Percentiles rank a stretch among this genome's conserved stretches.
phyloP scores from a whole-genome alignment of 2,329 filamentous ascomycete genomes.

The Bipolaris sorokiniana region DNA sequence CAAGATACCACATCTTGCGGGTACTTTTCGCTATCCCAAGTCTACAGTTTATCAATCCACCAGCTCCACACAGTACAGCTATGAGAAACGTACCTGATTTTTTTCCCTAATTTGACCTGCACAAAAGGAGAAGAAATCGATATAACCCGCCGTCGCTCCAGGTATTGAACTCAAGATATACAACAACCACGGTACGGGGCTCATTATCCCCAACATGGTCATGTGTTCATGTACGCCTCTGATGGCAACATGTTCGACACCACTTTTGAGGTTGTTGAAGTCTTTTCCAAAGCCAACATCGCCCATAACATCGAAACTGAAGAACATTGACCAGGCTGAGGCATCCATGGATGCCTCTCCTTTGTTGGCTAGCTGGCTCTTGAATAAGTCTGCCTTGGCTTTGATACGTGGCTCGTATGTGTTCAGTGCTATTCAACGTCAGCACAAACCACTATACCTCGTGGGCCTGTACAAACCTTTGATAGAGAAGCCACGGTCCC shows the following conservation, averaged over 20 bases:
- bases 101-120: constrained; percentile 41
- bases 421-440: constrained; percentile 21
- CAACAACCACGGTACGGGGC: constrained; percentile 47
- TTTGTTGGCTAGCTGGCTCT: constrained; percentile 19
- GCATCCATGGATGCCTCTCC: constrained; percentile 30
- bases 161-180: constrained; percentile 42
- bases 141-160: constrained; percentile 33
- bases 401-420: constrained; percentile 37
- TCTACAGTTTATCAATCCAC: constrained; percentile 10
- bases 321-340: constrained; percentile 36
- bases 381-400: constrained; percentile 29
- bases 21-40: constrained; percentile 29
- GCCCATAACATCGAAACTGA: constrained; percentile 42
- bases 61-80: neutral
- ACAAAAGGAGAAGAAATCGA: constrained; percentile 42
- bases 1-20: constrained; percentile 50
- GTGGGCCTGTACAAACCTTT: constrained; percentile 23
- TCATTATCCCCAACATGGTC: constrained; percentile 40
- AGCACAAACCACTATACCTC: neutral
- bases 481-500: constrained; percentile 37
- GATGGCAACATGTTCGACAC: constrained; percentile 41
- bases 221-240: constrained; percentile 47
- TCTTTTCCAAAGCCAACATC: constrained; percentile 37
- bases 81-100: constrained; percentile 29
- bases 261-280: constrained; percentile 32